Base-by-base conservation (phyloP, 352 stramenopile species). In the Globisporangium barbulae region DNA sequence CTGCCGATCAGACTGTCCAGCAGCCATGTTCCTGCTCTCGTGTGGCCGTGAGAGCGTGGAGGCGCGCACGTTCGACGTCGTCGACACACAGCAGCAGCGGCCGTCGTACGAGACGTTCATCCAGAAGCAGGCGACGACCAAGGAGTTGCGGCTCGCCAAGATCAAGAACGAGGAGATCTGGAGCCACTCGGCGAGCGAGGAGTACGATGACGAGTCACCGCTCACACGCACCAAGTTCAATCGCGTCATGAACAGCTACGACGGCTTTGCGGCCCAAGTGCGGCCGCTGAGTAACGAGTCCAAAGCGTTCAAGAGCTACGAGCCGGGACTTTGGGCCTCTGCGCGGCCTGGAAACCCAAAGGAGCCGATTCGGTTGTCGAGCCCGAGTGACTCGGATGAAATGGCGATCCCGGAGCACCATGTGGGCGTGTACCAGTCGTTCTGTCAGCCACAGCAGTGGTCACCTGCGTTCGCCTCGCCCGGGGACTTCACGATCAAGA, bases 401-500 rank as follows among this genome's bases (percentile, higher is more conserved):
- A 74, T 89, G n/a, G 65, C 76, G 25, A 81, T 92, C 48, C 81
- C 85, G 1, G 80, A 90, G n/a, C 78, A 78, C 52, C 71, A 90
- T 50, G 72, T 89, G 55, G 81, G 71, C 45, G 57, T 89, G 19
- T 92, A 86, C 58, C 78, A 88, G 37, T 70, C 70, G 54, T 94
- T 90, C 37, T 92, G 79, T 22, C 70, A 77, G 37, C 81, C 79
- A 12, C 78, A 81, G 7, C 75, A 63, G 8, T 94, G 85, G 85
- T 94, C 85, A 21, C 76, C 79, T 0, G 78, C 79, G 25, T 94
- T 94, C 67, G 78, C 85, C 4, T 85, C 78, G 2, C 78, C 85
- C 2, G 81, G 80, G 1, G 85, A 94, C 55, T 94, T 92, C 54
- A 94, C 85, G 2, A 75, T 92, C 58, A 88, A 87, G 47, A 83